A percentile compares a stretch with the other conserved stretches of the same genome.
These are phyloP conservation scores for Pichia insulana DNA, from an alignment of 805 yeast genomes.

Conservation along the genomic window DNA sequence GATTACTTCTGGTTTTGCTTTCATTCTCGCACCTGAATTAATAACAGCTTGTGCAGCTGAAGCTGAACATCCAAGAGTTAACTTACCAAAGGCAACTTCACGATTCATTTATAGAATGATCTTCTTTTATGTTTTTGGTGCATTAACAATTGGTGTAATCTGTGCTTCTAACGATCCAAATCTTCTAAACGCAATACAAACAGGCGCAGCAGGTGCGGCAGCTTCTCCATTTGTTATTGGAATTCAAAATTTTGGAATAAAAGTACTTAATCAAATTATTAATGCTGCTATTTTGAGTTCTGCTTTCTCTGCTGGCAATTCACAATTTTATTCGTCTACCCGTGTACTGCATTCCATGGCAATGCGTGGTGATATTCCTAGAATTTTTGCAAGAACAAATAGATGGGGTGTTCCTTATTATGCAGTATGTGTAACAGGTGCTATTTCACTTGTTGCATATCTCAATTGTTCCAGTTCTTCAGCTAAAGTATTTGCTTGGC, in stretches of 20 bases:
- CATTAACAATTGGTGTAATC: conserved; percentile 50
- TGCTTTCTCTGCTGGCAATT: conserved; percentile 61
- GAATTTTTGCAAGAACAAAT: conserved; percentile 50
- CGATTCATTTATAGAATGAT: conserved; percentile 55
- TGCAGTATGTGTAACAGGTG: conserved; percentile 43
- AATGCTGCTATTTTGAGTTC: conserved; percentile 58
- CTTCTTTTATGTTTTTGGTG: conserved; percentile 49
- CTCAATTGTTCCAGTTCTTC: conserved; percentile 56
- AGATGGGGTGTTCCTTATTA: conserved; percentile 60
- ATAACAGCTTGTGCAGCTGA: conserved; percentile 48
- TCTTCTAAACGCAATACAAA: conserved; percentile 35
- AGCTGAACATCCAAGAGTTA: conserved; percentile 48
- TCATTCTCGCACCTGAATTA: conserved; percentile 56
- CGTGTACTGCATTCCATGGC: conserved; percentile 71
- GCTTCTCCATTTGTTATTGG: conserved; percentile 91
- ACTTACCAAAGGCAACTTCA: conserved; percentile 52
- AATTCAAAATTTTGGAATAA: conserved; percentile 57
- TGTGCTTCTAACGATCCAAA: conserved; percentile 45
- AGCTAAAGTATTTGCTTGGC: conserved; percentile 56
- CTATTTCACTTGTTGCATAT: conserved; percentile 48
- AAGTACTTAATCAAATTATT: conserved; percentile 64
- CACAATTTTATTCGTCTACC: conserved; percentile 64
- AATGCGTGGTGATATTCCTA: conserved; percentile 67
- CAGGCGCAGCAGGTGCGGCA: conserved; percentile 48
- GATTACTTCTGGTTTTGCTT: conserved; percentile 59